Base-by-base conservation (phyloP, 371 early-diverging fungal species). In the Modicella reniformis region DNA sequence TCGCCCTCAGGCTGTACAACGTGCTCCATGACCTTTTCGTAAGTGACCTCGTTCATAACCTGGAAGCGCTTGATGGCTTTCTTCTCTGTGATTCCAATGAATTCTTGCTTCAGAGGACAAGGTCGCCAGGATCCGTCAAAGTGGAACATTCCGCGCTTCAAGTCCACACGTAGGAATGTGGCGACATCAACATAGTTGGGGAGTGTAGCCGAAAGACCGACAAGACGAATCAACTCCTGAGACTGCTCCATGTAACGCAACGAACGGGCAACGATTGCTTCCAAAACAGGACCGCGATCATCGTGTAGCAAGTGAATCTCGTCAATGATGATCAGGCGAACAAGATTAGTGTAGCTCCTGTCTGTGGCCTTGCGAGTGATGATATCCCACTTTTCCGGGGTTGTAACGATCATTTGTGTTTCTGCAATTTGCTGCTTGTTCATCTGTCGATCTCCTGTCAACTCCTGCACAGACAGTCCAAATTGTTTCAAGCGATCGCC, bases 351-450 rank as follows among this genome's bases (percentile, higher is more conserved):
- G 82, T 97, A 96, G 62, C 93, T 93, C 50, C 97, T 88, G 80
- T 94, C 97, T 7, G 93, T 93, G 9, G 94, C 94, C 81, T 97
- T 98, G 73, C 99, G 92, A 29, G 99, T 99, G 55, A 97, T 92
- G 30, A 99, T 92, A 84, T 99, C 99, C 97, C 99, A 99, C 83
- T 99, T 99, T 83, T 99, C 99, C 10, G 99, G 99, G 0, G 99
- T 99, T 4, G 99, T 98, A 28, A 99, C 93, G 70, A 99, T 96
- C 74, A 99, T 92, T 74, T 98, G 95, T 1, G 98, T 95, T 53
- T 95, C 94, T 17, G 94, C 87, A 53, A 99, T 93, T 80, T 99
- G 97, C 74, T 92, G 92, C 81, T 94, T 93, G 28, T 96, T 96
- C 66, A 98, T 81, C 75, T 98, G 97, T 5, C 95, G 92, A 85